Percentiles rank a stretch among this genome's conserved stretches.
Conservation (phyloP, 2,329 filamentous ascomycete species). For the Sporothrix humicola region DNA sequence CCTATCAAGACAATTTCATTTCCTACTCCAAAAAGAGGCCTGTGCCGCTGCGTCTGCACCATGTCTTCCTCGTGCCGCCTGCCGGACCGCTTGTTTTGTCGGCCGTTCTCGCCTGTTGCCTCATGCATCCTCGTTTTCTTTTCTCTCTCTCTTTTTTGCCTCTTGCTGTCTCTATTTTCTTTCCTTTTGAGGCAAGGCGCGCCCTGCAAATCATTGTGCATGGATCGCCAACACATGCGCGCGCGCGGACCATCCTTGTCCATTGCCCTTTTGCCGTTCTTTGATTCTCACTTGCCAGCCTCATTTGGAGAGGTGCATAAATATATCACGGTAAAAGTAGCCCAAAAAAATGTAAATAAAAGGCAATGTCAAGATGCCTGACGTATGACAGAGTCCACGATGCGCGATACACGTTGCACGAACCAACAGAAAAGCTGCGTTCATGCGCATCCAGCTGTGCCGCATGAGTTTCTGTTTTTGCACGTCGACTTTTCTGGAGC, state of each 20-base stretch:
- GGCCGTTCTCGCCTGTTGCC: too few relatives aligned
- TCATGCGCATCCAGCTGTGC: constrained; percentile 11
- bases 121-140: neutral
- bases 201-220: constrained; percentile 21
- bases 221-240: constrained; percentile 12
- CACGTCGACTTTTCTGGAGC: neutral
- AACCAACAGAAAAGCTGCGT: neutral
- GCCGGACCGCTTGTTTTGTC: neutral
- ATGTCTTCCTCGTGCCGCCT: constrained; percentile 16
- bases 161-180: neutral
- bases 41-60: neutral
- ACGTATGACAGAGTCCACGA: too few relatives aligned
- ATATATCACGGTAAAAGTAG: neutral
- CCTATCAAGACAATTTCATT: neutral
- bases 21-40: neutral
- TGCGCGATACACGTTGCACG: neutral
- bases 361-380: neutral
- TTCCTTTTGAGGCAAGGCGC: neutral
- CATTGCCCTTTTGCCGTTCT: neutral
- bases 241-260: neutral
- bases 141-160: neutral
- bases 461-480: neutral
- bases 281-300: neutral
- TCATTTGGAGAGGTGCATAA: neutral
- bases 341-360: too few relatives aligned